phyloP scores from a whole-genome alignment of 176 grass and related monocot species.

The Poa annua region DNA sequence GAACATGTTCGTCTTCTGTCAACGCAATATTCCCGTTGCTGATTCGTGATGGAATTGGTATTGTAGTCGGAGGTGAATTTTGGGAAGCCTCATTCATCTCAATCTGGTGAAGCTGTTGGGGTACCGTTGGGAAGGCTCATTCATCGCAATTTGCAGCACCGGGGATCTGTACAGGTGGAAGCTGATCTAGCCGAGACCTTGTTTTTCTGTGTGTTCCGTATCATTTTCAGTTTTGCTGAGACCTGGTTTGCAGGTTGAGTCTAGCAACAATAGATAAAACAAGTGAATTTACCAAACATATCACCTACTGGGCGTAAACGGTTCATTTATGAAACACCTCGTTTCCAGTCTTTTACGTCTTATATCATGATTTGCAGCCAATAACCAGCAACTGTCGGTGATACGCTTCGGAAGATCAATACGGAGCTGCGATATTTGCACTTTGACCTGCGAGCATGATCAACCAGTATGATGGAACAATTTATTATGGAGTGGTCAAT shows the following conservation, averaged over 20 bases:
- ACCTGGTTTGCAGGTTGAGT: neutral
- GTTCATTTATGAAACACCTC: neutral
- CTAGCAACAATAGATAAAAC: neutral
- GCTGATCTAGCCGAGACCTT: neutral
- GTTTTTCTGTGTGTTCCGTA: neutral
- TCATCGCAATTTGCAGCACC: too few relatives aligned
- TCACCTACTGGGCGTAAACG: neutral
- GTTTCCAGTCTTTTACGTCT: slow-evolving; percentile 11
- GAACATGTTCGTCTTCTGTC: neutral
- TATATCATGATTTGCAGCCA: slow-evolving; percentile 45
- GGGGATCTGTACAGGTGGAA: too few relatives aligned
- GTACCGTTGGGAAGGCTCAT: slow-evolving; percentile 76
- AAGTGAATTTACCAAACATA: neutral
- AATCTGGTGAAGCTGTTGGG: slow-evolving; percentile 74
- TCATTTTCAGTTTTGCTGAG: neutral
- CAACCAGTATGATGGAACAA: slow-evolving; percentile 75
- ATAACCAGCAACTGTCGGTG: slow-evolving; percentile 60
- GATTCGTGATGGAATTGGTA: neutral
- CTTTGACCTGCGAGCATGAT: slow-evolving; percentile 86
- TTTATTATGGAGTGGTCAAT: slow-evolving; percentile 84
- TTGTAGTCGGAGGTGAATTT: slow-evolving; percentile 75
- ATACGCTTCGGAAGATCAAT: slow-evolving; percentile 77
- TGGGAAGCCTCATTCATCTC: slow-evolving; percentile 68
- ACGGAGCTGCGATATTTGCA: slow-evolving; percentile 71
- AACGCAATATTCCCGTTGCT: neutral